Evolutionary conservation across 225 moss, liverwort and hornwort genomes (phyloP).

Genomic region (Physcomitrellopsis africana): DNA sequence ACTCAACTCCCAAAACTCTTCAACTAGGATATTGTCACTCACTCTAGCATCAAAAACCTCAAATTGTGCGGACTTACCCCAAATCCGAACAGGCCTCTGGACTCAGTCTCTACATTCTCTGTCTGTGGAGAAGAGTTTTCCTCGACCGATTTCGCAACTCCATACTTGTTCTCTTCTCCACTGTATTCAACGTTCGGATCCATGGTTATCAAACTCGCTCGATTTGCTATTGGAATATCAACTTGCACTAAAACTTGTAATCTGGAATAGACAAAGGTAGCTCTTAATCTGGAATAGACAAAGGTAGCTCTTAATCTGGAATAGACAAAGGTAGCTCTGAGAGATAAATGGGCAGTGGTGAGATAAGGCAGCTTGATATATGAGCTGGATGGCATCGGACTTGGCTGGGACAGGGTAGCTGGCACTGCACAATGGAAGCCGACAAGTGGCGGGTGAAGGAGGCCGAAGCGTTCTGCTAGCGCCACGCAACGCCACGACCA

Average conservation of each 20-base stretch:
- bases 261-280: neutral
- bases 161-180: conserved; percentile 31
- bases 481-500: too few relatives aligned
- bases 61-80: conserved; percentile 29
- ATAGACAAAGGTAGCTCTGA: neutral
- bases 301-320: neutral
- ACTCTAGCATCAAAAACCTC: too few relatives aligned
- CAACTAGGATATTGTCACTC: too few relatives aligned
- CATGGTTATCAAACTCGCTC: conserved; percentile 25
- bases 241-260: neutral
- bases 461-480: too few relatives aligned
- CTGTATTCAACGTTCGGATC: conserved; percentile 16
- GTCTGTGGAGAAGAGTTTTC: neutral
- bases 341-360: too few relatives aligned
- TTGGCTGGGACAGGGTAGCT: too few relatives aligned
- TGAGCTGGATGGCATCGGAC: too few relatives aligned
- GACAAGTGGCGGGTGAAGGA: too few relatives aligned
- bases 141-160: conserved; percentile 22
- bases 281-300: neutral
- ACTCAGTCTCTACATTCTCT: neutral
- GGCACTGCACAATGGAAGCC: too few relatives aligned
- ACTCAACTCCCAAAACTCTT: too few relatives aligned
- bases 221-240: too few relatives aligned
- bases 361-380: too few relatives aligned
- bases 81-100: conserved; percentile 43